These are phyloP conservation scores for Vaccinium macrocarpon DNA, from an alignment of 148 eudicot genomes.

Conservation along the genomic window DNA sequence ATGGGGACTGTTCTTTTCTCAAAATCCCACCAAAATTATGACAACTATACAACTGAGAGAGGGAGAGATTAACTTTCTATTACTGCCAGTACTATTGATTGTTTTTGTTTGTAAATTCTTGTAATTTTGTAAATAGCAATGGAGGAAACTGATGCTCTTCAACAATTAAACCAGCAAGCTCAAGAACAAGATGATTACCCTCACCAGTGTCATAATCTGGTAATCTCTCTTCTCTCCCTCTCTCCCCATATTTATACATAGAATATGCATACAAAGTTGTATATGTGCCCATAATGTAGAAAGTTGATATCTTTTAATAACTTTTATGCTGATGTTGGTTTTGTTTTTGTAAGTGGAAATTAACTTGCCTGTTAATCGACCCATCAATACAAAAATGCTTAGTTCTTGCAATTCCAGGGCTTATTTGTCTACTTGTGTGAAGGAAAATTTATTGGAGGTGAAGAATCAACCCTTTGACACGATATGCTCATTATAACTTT, in stretches of 20 bases:
- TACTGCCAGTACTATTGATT: neutral
- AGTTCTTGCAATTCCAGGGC: neutral
- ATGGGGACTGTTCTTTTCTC: no score
- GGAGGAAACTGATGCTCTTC: neutral
- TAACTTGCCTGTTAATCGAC: conserved; percentile 2
- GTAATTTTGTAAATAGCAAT: neutral
- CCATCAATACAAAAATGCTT: neutral
- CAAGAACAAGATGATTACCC: conserved; percentile 9
- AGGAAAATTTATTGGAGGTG: neutral
- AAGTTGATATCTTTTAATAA: neutral
- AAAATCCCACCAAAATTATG: neutral
- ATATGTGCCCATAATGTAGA: neutral
- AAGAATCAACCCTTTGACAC: neutral
- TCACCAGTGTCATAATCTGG: neutral
- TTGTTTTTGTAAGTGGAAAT: neutral
- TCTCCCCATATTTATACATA: no score
- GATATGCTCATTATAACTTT: neutral
- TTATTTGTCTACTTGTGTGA: neutral
- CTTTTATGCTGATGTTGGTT: neutral
- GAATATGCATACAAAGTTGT: neutral
- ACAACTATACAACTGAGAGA: neutral
- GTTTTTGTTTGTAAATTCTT: neutral
- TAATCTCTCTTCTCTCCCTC: neutral
- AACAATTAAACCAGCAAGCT: conserved; percentile 3
- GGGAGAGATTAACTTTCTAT: conserved; percentile 3